Conservation (phyloP, 768 basidiomycete species). For the Xanthoconium stramineum region DNA sequence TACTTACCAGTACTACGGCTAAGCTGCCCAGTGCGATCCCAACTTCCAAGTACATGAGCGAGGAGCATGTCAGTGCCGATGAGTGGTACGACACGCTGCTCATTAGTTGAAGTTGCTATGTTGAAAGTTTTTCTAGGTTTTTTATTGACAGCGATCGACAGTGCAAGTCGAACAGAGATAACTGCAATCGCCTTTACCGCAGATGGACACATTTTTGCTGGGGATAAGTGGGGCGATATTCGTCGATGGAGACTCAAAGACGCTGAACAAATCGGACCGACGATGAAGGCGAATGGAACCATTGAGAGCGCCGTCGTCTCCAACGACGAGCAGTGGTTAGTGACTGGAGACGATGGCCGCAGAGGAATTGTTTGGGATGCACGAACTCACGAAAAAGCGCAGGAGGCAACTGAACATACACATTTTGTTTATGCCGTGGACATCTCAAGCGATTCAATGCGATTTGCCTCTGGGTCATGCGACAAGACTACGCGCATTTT, state of each 20-base stretch:
- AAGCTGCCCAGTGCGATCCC: too few relatives aligned
- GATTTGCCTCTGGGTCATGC: background rate
- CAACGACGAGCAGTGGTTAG: background rate
- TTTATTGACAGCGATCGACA: background rate
- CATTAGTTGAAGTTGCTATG: background rate
- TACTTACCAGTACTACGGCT: too few relatives aligned
- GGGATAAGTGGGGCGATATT: background rate
- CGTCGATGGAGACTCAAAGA: background rate
- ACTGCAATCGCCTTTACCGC: background rate
- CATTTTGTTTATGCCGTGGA: background rate
- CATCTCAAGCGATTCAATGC: background rate
- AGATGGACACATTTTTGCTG: background rate
- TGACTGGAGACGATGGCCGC: background rate
- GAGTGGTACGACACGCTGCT: background rate
- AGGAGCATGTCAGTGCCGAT: background rate
- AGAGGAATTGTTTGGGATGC: background rate
- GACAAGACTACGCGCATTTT: background rate
- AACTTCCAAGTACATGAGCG: too few relatives aligned
- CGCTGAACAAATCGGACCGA: background rate
- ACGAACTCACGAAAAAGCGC: background rate
- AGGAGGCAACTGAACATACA: background rate
- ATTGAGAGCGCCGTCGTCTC: background rate
- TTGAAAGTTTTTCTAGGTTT: background rate
- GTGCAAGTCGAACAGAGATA: background rate
- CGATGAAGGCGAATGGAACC: background rate